These are phyloP conservation scores for Umbelopsis sp. DNA, from an alignment of 192 early-diverging fungal genomes.

Conservation along the genomic window DNA sequence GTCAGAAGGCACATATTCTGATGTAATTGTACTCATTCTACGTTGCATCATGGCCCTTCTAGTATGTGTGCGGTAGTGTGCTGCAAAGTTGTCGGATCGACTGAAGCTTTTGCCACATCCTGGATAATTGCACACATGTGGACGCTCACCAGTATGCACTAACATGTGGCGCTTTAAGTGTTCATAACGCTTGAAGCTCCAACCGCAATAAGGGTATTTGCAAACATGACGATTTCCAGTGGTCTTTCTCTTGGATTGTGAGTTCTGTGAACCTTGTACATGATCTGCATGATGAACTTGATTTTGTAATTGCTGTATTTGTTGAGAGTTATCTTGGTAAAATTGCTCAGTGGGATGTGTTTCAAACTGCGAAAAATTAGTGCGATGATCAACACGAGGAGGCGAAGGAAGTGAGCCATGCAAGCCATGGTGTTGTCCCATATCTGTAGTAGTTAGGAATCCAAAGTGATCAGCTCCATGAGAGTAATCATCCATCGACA, in stretches of 20 bases:
- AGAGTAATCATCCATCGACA: constrained; percentile 15
- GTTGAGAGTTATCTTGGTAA: background rate
- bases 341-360: constrained; percentile 2
- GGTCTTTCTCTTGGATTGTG: background rate
- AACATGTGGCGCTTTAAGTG: constrained; percentile 81
- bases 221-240: constrained; percentile 32
- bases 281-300: constrained; percentile 6
- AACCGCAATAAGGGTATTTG: constrained; percentile 45
- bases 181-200: constrained; percentile 79
- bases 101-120: constrained; percentile 83
- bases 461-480: constrained; percentile 5
- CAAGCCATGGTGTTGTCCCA: background rate
- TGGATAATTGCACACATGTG: constrained; percentile 64
- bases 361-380: constrained; percentile 5
- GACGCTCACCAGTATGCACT: constrained; percentile 74
- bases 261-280: background rate
- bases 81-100: constrained; percentile 76
- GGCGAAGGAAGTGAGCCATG: background rate
- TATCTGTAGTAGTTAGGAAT: background rate
- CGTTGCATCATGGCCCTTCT: constrained; percentile 26
- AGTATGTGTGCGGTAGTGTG: constrained; percentile 75
- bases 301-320: background rate
- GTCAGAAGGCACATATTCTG: constrained; percentile 6
- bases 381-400: constrained; percentile 2
- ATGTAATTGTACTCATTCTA: constrained; percentile 3